These are phyloP conservation scores for Kuraishia capsulata DNA, from an alignment of 805 yeast species.

Conservation along the genomic window DNA sequence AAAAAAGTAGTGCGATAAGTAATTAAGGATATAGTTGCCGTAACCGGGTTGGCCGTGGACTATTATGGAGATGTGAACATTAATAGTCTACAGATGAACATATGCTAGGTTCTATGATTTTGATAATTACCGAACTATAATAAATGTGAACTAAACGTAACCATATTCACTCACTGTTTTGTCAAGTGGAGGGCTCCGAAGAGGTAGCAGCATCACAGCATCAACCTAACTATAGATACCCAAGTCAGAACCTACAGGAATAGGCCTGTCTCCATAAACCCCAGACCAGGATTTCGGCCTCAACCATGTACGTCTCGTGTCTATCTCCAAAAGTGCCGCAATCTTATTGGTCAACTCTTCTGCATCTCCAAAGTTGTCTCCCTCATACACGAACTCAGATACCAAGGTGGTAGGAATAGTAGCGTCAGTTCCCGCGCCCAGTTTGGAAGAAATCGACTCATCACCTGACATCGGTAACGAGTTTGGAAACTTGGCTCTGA, in stretches of 20 bases:
- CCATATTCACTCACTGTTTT: too few species aligned
- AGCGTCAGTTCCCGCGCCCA: slow-evolving; percentile 1
- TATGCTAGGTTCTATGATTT: too few species aligned
- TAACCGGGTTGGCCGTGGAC: too few species aligned
- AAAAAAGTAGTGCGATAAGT: too few species aligned
- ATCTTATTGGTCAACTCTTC: slow-evolving; percentile 33
- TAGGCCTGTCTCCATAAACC: slow-evolving; percentile 66
- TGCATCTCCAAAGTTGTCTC: slow-evolving; percentile 79
- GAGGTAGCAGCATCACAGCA: background rate
- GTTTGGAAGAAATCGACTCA: slow-evolving; percentile 1
- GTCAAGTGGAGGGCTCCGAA: too few species aligned
- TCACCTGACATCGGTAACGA: slow-evolving; percentile 8
- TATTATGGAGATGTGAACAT: too few species aligned
- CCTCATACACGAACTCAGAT: slow-evolving; percentile 67
- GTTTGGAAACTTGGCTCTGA: slow-evolving; percentile 8
- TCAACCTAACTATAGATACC: slow-evolving; percentile 53
- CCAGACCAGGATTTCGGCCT: slow-evolving; percentile 79
- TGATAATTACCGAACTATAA: too few species aligned
- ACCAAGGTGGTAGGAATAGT: slow-evolving; percentile 8
- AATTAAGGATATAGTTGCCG: too few species aligned
- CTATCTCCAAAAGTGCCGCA: slow-evolving; percentile 12
- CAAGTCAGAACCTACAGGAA: slow-evolving; percentile 62
- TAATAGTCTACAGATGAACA: too few species aligned
- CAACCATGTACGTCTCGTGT: slow-evolving; percentile 19
- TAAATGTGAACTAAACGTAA: too few species aligned